Evolutionary conservation across 169 alveolate species (phyloP).

Genomic region (Plasmodium reichenowi): DNA sequence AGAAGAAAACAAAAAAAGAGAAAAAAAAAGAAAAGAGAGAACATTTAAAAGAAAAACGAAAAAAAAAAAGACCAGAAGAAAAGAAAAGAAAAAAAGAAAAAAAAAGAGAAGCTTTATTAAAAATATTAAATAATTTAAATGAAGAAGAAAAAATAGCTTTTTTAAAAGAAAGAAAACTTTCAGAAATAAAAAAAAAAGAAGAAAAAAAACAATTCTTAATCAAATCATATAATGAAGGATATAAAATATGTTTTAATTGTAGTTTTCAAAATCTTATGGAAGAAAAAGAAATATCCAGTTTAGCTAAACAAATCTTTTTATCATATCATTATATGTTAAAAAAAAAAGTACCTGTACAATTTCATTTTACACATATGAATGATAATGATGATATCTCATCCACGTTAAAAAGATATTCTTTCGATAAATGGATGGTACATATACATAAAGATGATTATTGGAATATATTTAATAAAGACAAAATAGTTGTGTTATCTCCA

Average conservation of each 20-base stretch:
- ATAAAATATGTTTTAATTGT: constrained; percentile 80
- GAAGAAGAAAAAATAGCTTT: constrained; percentile 71
- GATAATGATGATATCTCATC: constrained; percentile 40
- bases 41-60: constrained; percentile 52
- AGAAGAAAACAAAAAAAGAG: constrained; percentile 58
- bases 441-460: constrained; percentile 77
- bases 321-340: constrained; percentile 79
- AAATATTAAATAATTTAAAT: constrained; percentile 58
- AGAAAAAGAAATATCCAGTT: constrained; percentile 80
- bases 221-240: constrained; percentile 74
- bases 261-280: constrained; percentile 79
- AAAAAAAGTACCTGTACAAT: constrained; percentile 73
- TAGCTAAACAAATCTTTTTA: constrained; percentile 79
- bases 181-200: constrained; percentile 76
- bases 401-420: constrained; percentile 73
- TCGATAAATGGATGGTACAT: constrained; percentile 77
- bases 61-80: constrained; percentile 70
- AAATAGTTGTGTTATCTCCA: constrained; percentile 82
- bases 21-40: constrained; percentile 55
- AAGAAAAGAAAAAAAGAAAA: constrained; percentile 58
- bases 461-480: constrained; percentile 77
- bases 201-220: constrained; percentile 41
- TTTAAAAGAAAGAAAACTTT: constrained; percentile 71
- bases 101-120: constrained; percentile 33
- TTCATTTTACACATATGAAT: constrained; percentile 77